Evolutionary conservation across 768 basidiomycete species (phyloP).

Genomic region (Terana coerulea): DNA sequence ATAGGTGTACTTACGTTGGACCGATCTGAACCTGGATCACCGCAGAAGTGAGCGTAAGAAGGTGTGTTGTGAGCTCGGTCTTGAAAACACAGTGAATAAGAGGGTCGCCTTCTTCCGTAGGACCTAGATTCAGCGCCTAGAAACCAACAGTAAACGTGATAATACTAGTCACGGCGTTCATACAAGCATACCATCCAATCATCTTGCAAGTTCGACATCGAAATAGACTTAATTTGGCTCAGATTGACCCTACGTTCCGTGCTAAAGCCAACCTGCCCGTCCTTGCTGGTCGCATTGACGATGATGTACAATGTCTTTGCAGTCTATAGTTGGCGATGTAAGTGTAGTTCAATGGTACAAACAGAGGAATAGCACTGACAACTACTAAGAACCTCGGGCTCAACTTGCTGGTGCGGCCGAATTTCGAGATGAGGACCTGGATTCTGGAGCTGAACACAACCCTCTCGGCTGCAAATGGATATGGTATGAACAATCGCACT

Average conservation of each 20-base stretch:
- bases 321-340: constrained; percentile 44
- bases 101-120: constrained; percentile 92
- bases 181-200: constrained; percentile 80
- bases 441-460: constrained; percentile 82
- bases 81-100: constrained; percentile 91
- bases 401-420: constrained; percentile 83
- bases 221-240: constrained; percentile 81
- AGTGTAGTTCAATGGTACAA: background rate
- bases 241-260: constrained; percentile 89
- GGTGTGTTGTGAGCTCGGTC: constrained; percentile 84
- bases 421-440: constrained; percentile 81
- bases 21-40: constrained; percentile 69
- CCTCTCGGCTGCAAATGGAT: constrained; percentile 52
- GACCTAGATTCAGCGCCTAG: constrained; percentile 73
- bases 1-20: constrained; percentile 58
- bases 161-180: no score
- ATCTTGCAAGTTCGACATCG: constrained; percentile 85
- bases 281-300: constrained; percentile 48
- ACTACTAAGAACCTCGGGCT: constrained; percentile 88
- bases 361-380: constrained; percentile 44
- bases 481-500: background rate
- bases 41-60: constrained; percentile 78
- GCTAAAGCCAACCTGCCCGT: constrained; percentile 52
- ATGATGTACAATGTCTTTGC: constrained; percentile 82
- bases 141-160: background rate